These are phyloP conservation scores for Stagonosporopsis rhizophila DNA, from an alignment of 2,329 filamentous ascomycete genomes.

Conservation along the genomic window DNA sequence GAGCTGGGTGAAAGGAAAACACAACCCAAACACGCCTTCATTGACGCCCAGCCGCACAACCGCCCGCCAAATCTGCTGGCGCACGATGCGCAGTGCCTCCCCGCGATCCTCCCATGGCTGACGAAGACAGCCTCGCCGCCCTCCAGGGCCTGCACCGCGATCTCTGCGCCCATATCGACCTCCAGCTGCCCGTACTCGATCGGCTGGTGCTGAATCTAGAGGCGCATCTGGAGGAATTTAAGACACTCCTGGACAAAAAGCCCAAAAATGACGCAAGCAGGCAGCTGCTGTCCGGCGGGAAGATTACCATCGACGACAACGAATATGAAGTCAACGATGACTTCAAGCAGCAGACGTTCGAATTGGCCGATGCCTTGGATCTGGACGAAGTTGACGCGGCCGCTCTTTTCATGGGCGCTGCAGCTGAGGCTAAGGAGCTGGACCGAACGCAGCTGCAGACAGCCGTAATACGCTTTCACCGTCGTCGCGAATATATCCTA, in stretches of 20 bases:
- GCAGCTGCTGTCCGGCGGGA: constrained; percentile 62
- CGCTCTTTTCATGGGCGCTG: constrained; percentile 74
- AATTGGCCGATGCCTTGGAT: constrained; percentile 86
- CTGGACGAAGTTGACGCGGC: constrained; percentile 89
- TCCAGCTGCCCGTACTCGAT: constrained; percentile 72
- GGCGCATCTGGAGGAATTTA: constrained; percentile 70
- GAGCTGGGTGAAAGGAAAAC: constrained; percentile 32
- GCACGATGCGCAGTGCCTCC: constrained; percentile 41
- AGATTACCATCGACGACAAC: constrained; percentile 73
- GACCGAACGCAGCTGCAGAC: constrained; percentile 78
- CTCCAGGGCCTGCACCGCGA: constrained; percentile 87
- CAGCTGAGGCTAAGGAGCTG: constrained; percentile 71
- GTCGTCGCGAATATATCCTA: constrained; percentile 80
- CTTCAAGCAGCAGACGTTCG: constrained; percentile 82
- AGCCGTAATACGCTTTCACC: constrained; percentile 86
- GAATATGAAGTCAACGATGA: constrained; percentile 84
- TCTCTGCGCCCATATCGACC: constrained; percentile 77
- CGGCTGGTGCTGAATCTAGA: constrained; percentile 72
- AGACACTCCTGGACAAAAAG: constrained; percentile 76
- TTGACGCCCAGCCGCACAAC: constrained; percentile 6
- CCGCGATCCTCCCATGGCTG: constrained; percentile 66
- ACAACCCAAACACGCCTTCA: constrained; percentile 27
- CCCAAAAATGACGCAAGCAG: constrained; percentile 78
- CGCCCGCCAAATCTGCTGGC: constrained; percentile 19
- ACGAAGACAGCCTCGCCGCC: constrained; percentile 74